Base-by-base conservation (phyloP, 2,329 filamentous ascomycete species). In the Trichoderma koningiopsis region DNA sequence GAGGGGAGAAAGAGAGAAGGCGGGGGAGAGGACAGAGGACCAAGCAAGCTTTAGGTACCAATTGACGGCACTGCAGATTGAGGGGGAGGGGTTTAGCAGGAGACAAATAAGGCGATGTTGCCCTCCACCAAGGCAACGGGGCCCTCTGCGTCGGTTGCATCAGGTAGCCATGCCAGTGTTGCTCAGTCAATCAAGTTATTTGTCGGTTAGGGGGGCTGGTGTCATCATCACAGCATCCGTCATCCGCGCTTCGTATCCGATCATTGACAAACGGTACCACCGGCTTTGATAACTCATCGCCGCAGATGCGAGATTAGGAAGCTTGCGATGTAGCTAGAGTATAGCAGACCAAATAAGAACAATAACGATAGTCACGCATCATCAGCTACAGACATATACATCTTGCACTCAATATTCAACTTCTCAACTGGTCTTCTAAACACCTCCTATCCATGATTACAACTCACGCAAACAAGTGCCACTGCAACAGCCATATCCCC, bases 1-100 rank as follows among this genome's bases (percentile, higher is more conserved):
- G 59, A 68, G 55, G 29, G 57, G 58, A 68, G 40, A 31, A 68
- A 64, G 65, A 61, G 68, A 70, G 47, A 62, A 56, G 73, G 49
- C n/a, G 58, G 63, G 71, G 60, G 55, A 49, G 19, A 70, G 43
- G 47, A 59, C 33, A 27, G 29, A 27, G 52, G 69, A 62, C 29
- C 49, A 40, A 49, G 24, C 52, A 65, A 65, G 68, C 60, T 60
- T 57, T 58, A 47, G 53, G 61, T 56, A 57, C 52, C 33, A 65
- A 65, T 4, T 43, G 40, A 43, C 37, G 62, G 33, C 29, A 31
- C 29, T 31, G 52, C 52, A 35, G 37, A 63, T 19, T 19, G 53
- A 40, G 49, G 40, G 16, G 29, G 24, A 37, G 31, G 33, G 62
- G 53, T n/a, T 35, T 35, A 47, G 40, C 16, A 57, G 8, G 55